A percentile compares a stretch with the other conserved stretches of the same genome.
These are phyloP conservation scores for Tinospora cordifolia DNA, from an alignment of 164 flowering plant genomes.

Conservation along the genomic window DNA sequence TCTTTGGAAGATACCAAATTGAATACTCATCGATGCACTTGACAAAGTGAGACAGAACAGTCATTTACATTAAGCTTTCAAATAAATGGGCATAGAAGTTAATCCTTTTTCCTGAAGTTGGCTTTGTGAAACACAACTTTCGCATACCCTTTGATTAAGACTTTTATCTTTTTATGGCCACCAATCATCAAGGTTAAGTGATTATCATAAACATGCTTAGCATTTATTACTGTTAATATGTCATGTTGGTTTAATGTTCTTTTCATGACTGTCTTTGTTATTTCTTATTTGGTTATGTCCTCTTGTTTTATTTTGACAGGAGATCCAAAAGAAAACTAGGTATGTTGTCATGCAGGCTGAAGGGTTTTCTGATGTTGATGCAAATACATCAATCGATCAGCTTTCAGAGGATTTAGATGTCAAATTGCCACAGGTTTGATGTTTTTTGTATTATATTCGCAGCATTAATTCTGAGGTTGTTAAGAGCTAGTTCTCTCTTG, in stretches of 20 bases:
- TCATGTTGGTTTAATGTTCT: neutral
- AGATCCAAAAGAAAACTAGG: conserved; percentile 94
- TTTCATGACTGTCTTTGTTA: neutral
- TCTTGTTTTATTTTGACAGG: conserved; percentile 38
- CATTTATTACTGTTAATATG: neutral
- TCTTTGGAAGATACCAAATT: no score
- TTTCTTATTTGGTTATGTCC: neutral
- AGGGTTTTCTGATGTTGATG: conserved; percentile 96
- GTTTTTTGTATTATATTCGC: neutral
- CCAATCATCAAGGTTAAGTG: no score
- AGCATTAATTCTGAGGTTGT: neutral
- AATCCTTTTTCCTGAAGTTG: no score
- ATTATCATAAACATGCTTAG: no score
- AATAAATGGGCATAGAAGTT: no score
- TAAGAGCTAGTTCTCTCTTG: neutral
- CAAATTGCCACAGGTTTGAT: conserved; percentile 81
- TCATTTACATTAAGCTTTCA: no score
- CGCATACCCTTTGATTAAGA: no score
- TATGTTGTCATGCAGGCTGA: conserved; percentile 92
- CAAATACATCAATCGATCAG: conserved; percentile 93
- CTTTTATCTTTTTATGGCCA: no score
- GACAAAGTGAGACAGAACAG: no score
- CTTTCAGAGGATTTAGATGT: conserved; percentile 90
- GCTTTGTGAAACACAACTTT: no score
- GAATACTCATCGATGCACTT: no score